These are phyloP conservation scores for Eucalyptus cloeziana DNA, from an alignment of 345 rosid species.

Conservation along the genomic window DNA sequence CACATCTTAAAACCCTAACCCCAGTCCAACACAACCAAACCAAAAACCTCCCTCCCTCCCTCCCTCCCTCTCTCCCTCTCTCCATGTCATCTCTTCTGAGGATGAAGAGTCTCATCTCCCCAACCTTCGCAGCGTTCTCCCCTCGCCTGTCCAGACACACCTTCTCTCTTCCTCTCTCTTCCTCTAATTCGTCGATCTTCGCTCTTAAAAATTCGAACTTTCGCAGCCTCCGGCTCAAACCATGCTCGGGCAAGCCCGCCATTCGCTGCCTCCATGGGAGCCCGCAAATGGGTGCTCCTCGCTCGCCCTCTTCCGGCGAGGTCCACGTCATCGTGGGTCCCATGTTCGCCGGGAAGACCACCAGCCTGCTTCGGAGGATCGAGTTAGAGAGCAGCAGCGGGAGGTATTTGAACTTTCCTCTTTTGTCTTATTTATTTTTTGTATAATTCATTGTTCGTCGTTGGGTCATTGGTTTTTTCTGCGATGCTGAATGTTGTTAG, in stretches of 20 bases:
- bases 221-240: conserved; percentile 1
- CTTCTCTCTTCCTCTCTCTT: neutral
- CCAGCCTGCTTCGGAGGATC: conserved; percentile 57
- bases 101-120: conserved; percentile 33
- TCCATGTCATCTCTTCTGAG: conserved; percentile 21
- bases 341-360: conserved; percentile 70
- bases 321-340: conserved; percentile 75
- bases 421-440: neutral
- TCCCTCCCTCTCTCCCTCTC: neutral
- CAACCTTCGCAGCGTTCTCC: conserved; percentile 12
- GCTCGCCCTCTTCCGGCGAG: conserved; percentile 29
- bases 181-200: conserved; percentile 3
- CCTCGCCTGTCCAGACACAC: conserved; percentile 6
- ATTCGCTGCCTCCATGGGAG: neutral
- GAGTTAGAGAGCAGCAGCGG: conserved; percentile 33
- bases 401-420: conserved; percentile 26
- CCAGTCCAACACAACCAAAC: neutral
- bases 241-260: neutral
- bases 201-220: neutral
- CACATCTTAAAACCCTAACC: neutral
- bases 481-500: neutral
- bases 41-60: neutral
- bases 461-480: neutral
- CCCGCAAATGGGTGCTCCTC: conserved; percentile 10
- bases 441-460: neutral